Evolutionary conservation across 768 basidiomycete species (phyloP).

Genomic region (Saitozyma podzolica): DNA sequence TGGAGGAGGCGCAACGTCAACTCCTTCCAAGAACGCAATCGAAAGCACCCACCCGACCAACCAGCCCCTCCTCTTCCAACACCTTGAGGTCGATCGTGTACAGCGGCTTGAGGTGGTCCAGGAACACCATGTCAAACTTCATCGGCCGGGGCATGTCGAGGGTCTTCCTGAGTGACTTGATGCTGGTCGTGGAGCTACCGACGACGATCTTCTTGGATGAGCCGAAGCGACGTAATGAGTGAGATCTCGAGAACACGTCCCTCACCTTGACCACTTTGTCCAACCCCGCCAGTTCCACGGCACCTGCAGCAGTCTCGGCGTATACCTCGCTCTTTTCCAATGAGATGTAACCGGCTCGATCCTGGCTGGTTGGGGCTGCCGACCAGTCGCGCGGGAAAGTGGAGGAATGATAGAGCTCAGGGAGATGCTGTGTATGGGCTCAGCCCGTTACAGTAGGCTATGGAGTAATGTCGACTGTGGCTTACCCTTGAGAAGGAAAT

Average conservation of each 20-base stretch:
- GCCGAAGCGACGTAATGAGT: background rate
- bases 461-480: background rate
- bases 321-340: conserved; percentile 48
- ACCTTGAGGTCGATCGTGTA: conserved; percentile 50
- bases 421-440: conserved; percentile 32
- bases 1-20: conserved; percentile 8
- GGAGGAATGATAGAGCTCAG: conserved; percentile 27
- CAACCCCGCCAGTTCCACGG: conserved; percentile 42
- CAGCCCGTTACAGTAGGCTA: background rate
- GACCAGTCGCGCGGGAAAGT: conserved; percentile 43
- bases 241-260: background rate
- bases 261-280: conserved; percentile 45
- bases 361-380: conserved; percentile 14
- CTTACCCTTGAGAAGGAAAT: conserved; percentile 46
- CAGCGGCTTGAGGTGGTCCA: conserved; percentile 50
- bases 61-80: conserved; percentile 47
- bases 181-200: conserved; percentile 38
- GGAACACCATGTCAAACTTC: conserved; percentile 50
- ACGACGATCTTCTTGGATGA: conserved; percentile 35
- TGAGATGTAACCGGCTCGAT: conserved; percentile 48
- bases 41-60: conserved; percentile 39
- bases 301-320: conserved; percentile 40
- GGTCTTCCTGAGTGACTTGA: conserved; percentile 36
- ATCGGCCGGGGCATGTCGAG: conserved; percentile 39
- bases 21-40: background rate